These are phyloP conservation scores for Pyrus communis DNA, from an alignment of 306 rosid genomes.

Conservation along the genomic window DNA sequence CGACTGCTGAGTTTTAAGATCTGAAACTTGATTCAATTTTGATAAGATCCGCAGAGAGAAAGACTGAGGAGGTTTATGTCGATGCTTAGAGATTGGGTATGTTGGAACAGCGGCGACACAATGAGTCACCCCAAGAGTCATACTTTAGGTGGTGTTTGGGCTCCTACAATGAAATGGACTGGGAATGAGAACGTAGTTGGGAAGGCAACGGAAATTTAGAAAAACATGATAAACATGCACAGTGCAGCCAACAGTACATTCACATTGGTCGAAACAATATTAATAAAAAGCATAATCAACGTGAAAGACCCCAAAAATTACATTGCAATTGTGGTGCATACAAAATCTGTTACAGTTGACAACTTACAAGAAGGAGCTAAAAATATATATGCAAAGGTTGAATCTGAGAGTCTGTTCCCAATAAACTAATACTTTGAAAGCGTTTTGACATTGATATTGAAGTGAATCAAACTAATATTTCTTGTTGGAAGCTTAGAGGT, in stretches of 20 bases:
- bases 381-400: not conserved
- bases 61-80: not conserved
- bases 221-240: too few species aligned
- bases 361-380: not conserved
- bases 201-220: too few species aligned
- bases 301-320: too few species aligned
- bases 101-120: conserved; percentile 8
- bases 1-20: not conserved
- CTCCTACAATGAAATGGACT: not conserved
- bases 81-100: conserved; percentile 3
- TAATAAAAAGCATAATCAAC: too few species aligned
- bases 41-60: not conserved
- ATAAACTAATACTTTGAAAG: too few species aligned
- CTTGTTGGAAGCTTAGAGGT: too few species aligned
- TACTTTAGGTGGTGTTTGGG: not conserved
- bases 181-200: too few species aligned
- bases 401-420: not conserved
- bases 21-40: not conserved
- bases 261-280: too few species aligned
- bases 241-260: too few species aligned
- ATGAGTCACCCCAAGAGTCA: conserved; percentile 19
- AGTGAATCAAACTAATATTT: too few species aligned
- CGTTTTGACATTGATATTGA: too few species aligned
- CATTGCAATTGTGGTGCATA: too few species aligned
- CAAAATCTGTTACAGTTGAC: not conserved